These are phyloP conservation scores for Saccharomycopsis synnaedendra DNA, from an alignment of 805 yeast genomes.

Conservation along the genomic window DNA sequence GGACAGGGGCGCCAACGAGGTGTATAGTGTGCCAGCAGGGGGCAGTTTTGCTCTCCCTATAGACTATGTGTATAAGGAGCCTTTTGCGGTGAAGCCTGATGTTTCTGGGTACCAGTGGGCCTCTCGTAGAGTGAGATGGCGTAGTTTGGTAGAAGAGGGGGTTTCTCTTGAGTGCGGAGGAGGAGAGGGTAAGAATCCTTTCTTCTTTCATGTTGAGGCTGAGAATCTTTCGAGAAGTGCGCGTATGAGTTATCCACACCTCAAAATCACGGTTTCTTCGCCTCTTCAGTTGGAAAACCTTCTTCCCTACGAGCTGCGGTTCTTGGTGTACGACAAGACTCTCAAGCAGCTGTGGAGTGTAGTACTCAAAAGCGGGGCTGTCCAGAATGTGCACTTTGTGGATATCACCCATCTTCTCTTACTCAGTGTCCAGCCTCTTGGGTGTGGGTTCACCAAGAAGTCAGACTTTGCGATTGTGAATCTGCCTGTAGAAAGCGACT, in stretches of 20 bases:
- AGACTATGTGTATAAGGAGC: slow-evolving; percentile 46
- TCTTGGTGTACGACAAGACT: slow-evolving; percentile 67
- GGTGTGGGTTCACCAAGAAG: slow-evolving; percentile 45
- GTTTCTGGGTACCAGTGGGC: slow-evolving; percentile 62
- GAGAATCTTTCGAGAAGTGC: slow-evolving; percentile 48
- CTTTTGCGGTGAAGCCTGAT: slow-evolving; percentile 52
- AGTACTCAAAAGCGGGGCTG: slow-evolving; percentile 48
- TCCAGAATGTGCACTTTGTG: slow-evolving; percentile 71
- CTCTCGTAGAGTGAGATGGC: slow-evolving; percentile 52
- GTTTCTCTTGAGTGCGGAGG: slow-evolving; percentile 49
- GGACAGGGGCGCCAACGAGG: slow-evolving; percentile 22
- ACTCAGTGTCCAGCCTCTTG: slow-evolving; percentile 55
- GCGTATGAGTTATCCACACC: slow-evolving; percentile 69
- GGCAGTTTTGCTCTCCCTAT: slow-evolving; percentile 62
- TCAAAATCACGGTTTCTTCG: slow-evolving; percentile 66
- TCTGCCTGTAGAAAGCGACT: slow-evolving; percentile 39
- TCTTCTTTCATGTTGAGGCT: slow-evolving; percentile 59
- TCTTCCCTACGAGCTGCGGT: slow-evolving; percentile 70
- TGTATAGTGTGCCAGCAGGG: slow-evolving; percentile 41
- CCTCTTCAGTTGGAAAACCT: slow-evolving; percentile 81
- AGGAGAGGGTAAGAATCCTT: slow-evolving; percentile 20
- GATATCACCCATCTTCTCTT: slow-evolving; percentile 60
- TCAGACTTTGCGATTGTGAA: slow-evolving; percentile 68
- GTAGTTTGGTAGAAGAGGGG: slow-evolving; percentile 36
- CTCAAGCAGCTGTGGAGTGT: slow-evolving; percentile 58